A percentile compares a stretch with the other conserved stretches of the same genome.
Evolutionary conservation across 164 flowering plant species (phyloP).

Genomic region (Santalum album): DNA sequence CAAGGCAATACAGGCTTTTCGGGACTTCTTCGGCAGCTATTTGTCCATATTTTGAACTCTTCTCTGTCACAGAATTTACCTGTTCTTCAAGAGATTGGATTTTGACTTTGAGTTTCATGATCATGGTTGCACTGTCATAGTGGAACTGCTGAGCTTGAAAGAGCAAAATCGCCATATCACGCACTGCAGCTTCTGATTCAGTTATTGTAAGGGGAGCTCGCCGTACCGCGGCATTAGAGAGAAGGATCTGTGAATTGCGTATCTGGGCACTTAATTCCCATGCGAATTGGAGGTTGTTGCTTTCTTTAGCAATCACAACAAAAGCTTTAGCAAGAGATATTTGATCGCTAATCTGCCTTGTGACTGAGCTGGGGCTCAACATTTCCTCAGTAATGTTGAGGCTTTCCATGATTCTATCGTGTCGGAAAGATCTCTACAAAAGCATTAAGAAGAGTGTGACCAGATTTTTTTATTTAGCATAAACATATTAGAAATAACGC

Average conservation of each 20-base stretch:
- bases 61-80: constrained; percentile 41
- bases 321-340: constrained; percentile 72
- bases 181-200: constrained; percentile 62
- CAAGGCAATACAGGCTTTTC: constrained; percentile 72
- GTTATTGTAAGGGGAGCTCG: constrained; percentile 44
- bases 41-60: constrained; percentile 71
- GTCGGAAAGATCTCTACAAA: constrained; percentile 38
- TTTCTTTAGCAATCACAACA: constrained; percentile 79
- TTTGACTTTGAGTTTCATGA: constrained; percentile 70
- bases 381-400: constrained; percentile 75
- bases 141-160: constrained; percentile 73
- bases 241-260: constrained; percentile 67
- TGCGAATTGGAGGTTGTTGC: constrained; percentile 77
- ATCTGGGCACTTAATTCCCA: constrained; percentile 88
- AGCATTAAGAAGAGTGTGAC: not conserved
- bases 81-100: constrained; percentile 74
- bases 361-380: constrained; percentile 54
- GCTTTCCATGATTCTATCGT: constrained; percentile 40
- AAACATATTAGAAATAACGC: not conserved
- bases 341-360: constrained; percentile 70
- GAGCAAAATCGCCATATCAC: constrained; percentile 68
- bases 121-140: constrained; percentile 76
- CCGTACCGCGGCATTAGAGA: constrained; percentile 68
- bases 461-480: not conserved
- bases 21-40: constrained; percentile 89